A percentile compares a stretch with the other conserved stretches of the same genome.
These are phyloP conservation scores for Scedosporium minutisporum DNA, from an alignment of 2,329 filamentous ascomycete genomes.

Conservation along the genomic window DNA sequence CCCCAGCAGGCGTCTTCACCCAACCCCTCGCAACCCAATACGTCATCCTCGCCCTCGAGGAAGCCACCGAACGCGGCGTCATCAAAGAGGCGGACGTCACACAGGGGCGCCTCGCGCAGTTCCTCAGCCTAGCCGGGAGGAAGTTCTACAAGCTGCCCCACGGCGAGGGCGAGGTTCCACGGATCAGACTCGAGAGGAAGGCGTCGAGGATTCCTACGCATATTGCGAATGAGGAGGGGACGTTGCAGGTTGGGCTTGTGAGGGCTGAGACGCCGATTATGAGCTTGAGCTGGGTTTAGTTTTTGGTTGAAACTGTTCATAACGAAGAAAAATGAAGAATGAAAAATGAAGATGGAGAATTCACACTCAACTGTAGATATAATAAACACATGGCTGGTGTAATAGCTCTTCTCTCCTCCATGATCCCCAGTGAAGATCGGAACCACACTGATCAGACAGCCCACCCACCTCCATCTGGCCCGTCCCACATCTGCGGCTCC, in stretches of 20 bases:
- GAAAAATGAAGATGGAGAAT: no score
- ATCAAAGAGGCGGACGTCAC: constrained; percentile 43
- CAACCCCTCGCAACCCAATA: constrained; percentile 61
- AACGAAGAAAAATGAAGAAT: not conserved
- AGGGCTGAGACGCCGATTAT: constrained; percentile 30
- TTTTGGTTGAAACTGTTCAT: not conserved
- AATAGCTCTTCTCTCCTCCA: no score
- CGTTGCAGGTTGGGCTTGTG: constrained; percentile 33
- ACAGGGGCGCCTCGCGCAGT: constrained; percentile 42
- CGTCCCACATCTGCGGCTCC: no score
- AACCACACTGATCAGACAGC: no score
- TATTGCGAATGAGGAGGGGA: constrained; percentile 26
- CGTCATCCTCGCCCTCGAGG: constrained; percentile 52
- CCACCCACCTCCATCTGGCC: no score
- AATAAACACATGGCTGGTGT: no score
- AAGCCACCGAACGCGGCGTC: constrained; percentile 45
- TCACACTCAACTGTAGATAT: no score
- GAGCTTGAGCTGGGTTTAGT: constrained; percentile 25
- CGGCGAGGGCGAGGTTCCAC: constrained; percentile 11
- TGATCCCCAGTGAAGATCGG: no score
- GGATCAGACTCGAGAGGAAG: constrained; percentile 29
- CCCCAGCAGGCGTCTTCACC: constrained; percentile 70
- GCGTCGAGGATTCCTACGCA: constrained; percentile 29
- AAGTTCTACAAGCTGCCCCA: constrained; percentile 39
- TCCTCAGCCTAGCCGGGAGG: constrained; percentile 43